Evolutionary conservation across 164 flowering plant species (phyloP).

Genomic region (Sedum album): DNA sequence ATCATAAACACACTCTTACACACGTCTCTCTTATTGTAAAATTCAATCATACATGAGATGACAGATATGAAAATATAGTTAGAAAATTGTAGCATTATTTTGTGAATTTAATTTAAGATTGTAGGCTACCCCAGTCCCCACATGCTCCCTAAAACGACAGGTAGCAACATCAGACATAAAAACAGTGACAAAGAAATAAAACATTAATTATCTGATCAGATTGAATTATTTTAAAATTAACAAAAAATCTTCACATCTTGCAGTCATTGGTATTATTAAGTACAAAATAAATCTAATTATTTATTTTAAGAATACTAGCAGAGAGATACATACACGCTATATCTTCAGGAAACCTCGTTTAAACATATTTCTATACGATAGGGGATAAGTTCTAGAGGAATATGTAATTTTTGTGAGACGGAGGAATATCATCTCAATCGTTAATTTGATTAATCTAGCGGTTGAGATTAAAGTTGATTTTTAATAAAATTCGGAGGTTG

Average conservation of each 20-base stretch:
- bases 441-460: too few relatives aligned
- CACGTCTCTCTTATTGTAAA: neutral
- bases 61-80: neutral
- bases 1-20: neutral
- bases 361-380: neutral
- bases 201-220: neutral
- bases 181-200: neutral
- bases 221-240: neutral
- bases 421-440: too few relatives aligned
- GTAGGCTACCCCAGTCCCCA: neutral
- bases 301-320: too few relatives aligned
- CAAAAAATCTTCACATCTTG: neutral
- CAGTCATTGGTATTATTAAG: too few relatives aligned
- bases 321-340: neutral
- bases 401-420: too few relatives aligned
- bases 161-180: neutral
- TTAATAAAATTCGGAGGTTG: too few relatives aligned
- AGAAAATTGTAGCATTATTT: neutral
- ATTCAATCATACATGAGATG: constrained; percentile 1
- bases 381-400: too few relatives aligned
- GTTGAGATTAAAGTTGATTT: too few relatives aligned
- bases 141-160: constrained; percentile 6
- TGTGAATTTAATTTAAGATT: neutral
- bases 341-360: constrained; percentile 1
- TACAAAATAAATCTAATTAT: neutral